phyloP scores from a whole-genome alignment of 805 yeast genomes.

The Debaryomyces tyrocola region DNA sequence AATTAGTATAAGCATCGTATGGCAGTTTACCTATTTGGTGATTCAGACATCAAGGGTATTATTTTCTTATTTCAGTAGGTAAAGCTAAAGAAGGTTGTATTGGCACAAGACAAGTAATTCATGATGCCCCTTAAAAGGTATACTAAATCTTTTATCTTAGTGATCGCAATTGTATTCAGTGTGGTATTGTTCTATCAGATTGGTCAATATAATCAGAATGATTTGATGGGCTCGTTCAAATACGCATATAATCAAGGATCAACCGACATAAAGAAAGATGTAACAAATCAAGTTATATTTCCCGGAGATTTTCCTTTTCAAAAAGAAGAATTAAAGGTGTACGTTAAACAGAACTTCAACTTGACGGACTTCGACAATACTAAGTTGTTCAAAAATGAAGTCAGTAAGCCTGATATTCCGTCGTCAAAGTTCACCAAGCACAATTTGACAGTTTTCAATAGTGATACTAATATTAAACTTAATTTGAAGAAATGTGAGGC shows the following conservation, averaged over 20 bases:
- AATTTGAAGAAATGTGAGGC: slow-evolving; percentile 10
- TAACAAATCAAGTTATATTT: slow-evolving; percentile 14
- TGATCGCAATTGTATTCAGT: background rate
- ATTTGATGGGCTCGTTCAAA: slow-evolving; percentile 4
- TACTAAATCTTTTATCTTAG: background rate
- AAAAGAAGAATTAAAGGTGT: background rate
- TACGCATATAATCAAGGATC: slow-evolving; percentile 13
- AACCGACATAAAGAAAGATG: slow-evolving; percentile 5
- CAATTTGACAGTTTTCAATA: slow-evolving; percentile 11
- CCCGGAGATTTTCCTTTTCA: slow-evolving; percentile 12
- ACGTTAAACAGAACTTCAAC: slow-evolving; percentile 7
- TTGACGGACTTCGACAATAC: slow-evolving; percentile 8
- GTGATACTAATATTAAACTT: slow-evolving; percentile 8
- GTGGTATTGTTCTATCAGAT: slow-evolving; percentile 1
- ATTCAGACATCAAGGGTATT: no score
- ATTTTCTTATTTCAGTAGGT: no score
- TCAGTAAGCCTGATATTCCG: slow-evolving; percentile 2
- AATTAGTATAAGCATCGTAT: no score
- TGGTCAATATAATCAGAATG: slow-evolving; percentile 1
- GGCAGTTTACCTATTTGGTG: no score
- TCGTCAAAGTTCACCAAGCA: slow-evolving; percentile 11
- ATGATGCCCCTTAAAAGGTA: background rate
- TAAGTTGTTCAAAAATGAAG: slow-evolving; percentile 5
- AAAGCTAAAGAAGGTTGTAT: no score
- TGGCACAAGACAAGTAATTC: no score